A percentile compares a stretch with the other conserved stretches of the same genome.
Evolutionary conservation across 306 rosid species (phyloP).

Genomic region (Echinosophora koreensis): DNA sequence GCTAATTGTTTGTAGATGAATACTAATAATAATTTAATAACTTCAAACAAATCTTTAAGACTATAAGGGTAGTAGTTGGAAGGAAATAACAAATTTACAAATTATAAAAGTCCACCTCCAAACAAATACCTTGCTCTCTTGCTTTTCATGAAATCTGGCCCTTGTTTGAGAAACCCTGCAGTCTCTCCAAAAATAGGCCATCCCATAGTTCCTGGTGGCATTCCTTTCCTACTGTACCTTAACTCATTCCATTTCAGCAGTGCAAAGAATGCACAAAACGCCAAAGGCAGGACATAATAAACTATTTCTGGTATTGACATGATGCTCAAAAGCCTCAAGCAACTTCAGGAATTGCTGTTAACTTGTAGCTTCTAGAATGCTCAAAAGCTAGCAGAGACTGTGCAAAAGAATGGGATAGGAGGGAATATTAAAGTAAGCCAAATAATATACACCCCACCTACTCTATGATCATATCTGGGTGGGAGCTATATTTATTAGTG

Average conservation of each 20-base stretch:
- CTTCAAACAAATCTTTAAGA: neutral
- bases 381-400: neutral
- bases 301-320: slow-evolving; percentile 54
- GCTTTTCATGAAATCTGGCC: slow-evolving; percentile 77
- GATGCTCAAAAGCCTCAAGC: slow-evolving; percentile 42
- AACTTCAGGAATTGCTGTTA: slow-evolving; percentile 21
- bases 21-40: neutral
- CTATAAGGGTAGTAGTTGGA: neutral
- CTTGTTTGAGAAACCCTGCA: slow-evolving; percentile 66
- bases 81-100: neutral
- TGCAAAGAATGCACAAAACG: slow-evolving; percentile 57
- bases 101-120: slow-evolving; percentile 7
- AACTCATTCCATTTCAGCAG: slow-evolving; percentile 69
- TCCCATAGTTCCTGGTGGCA: slow-evolving; percentile 90
- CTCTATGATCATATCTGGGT: slow-evolving; percentile 36
- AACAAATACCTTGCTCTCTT: slow-evolving; percentile 67
- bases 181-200: slow-evolving; percentile 86
- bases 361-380: slow-evolving; percentile 23
- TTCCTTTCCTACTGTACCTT: slow-evolving; percentile 60
- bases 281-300: slow-evolving; percentile 45
- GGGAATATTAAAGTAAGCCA: slow-evolving; percentile 49
- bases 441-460: slow-evolving; percentile 57
- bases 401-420: slow-evolving; percentile 45
- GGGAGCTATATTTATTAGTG: slow-evolving; percentile 33
- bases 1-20: slow-evolving; percentile 23